These are phyloP conservation scores for Aureobasidium musti DNA, from an alignment of 2,329 filamentous ascomycete genomes.

Conservation along the genomic window DNA sequence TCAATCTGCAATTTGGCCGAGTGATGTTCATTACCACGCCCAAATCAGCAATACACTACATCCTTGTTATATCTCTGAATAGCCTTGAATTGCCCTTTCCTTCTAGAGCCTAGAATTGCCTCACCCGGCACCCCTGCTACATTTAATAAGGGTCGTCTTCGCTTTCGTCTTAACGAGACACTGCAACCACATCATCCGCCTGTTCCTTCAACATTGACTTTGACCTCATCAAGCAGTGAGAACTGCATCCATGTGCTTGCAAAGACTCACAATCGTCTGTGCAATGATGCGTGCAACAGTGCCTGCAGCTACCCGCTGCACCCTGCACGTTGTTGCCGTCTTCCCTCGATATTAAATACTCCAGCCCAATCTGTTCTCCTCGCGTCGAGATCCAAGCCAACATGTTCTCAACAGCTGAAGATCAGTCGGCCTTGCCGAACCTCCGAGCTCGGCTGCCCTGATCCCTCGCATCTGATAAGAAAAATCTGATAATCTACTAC, in stretches of 20 bases:
- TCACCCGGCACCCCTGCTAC: background rate
- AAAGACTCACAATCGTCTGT: background rate
- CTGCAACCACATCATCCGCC: background rate
- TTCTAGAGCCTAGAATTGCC: background rate
- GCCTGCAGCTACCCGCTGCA: conserved; percentile 12
- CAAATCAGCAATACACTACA: background rate
- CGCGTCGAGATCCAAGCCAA: background rate
- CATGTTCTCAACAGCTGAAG: conserved; percentile 1
- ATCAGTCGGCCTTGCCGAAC: conserved; percentile 2
- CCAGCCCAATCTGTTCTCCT: background rate
- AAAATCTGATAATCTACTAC: conserved; percentile 9
- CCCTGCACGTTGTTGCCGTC: conserved; percentile 13
- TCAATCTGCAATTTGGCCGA: conserved; percentile 4
- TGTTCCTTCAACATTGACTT: background rate
- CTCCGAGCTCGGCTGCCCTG: background rate
- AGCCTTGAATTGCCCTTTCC: conserved; percentile 2
- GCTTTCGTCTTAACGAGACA: background rate
- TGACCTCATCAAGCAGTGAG: conserved; percentile 2
- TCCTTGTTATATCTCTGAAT: conserved; percentile 2
- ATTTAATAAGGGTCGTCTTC: background rate
- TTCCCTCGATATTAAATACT: background rate
- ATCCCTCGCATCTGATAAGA: background rate
- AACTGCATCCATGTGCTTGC: too few species aligned
- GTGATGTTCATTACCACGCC: conserved; percentile 23
- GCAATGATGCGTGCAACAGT: conserved; percentile 12